Evolutionary conservation across 306 rosid genomes (phyloP).

Genomic region (Lathyrus tuberosus): DNA sequence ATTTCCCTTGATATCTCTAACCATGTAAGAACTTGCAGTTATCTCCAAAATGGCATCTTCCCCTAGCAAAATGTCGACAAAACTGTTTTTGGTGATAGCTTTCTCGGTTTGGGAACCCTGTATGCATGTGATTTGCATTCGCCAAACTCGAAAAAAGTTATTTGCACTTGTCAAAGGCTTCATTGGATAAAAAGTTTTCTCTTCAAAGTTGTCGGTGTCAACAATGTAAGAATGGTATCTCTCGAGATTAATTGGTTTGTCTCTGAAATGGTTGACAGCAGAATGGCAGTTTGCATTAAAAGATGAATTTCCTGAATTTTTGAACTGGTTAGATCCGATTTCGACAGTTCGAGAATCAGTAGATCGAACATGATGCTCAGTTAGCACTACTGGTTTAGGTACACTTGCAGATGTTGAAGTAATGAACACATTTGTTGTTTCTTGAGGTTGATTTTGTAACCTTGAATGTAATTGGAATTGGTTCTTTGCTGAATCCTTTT

Average conservation of each 20-base stretch:
- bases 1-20: slow-evolving; percentile 27
- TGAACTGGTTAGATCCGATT: slow-evolving; percentile 2
- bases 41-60: slow-evolving; percentile 70
- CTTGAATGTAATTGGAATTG: slow-evolving; percentile 45
- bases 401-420: slow-evolving; percentile 7
- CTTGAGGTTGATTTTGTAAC: slow-evolving; percentile 34
- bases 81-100: slow-evolving; percentile 43
- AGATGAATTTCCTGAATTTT: slow-evolving; percentile 24
- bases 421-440: slow-evolving; percentile 6
- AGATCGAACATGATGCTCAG: not conserved
- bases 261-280: slow-evolving; percentile 19
- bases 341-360: not conserved
- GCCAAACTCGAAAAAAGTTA: slow-evolving; percentile 36
- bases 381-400: slow-evolving; percentile 23
- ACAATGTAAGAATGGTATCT: slow-evolving; percentile 3
- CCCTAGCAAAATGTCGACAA: slow-evolving; percentile 62
- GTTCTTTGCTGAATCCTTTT: slow-evolving; percentile 41
- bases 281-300: slow-evolving; percentile 14
- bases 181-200: slow-evolving; percentile 22
- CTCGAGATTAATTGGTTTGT: slow-evolving; percentile 1
- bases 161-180: slow-evolving; percentile 45
- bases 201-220: slow-evolving; percentile 17
- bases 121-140: slow-evolving; percentile 34
- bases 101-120: slow-evolving; percentile 19
- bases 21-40: slow-evolving; percentile 72